A percentile compares a stretch with the other conserved stretches of the same genome.
phyloP scores from a whole-genome alignment of 1,139 yeast species.

The Keqinozyma sinolaborantium region DNA sequence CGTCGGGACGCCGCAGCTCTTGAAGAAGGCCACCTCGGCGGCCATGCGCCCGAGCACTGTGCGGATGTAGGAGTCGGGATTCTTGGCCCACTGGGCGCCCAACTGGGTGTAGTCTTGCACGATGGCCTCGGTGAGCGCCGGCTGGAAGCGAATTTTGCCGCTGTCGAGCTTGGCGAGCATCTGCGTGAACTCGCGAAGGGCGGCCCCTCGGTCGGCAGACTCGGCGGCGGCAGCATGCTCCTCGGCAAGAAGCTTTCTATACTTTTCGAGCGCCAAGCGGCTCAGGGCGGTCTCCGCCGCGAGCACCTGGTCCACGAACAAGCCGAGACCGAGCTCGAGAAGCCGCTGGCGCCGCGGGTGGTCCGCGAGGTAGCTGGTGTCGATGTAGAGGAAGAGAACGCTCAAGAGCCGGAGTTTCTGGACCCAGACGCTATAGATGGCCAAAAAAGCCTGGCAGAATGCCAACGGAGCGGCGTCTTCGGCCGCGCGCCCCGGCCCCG shows the following conservation, averaged over 20 bases:
- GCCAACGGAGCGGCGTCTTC: background rate
- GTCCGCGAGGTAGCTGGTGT: slow-evolving; percentile 28
- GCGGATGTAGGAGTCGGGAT: slow-evolving; percentile 17
- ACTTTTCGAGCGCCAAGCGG: slow-evolving; percentile 5
- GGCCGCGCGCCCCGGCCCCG: slow-evolving; percentile 2
- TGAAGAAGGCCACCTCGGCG: slow-evolving; percentile 16
- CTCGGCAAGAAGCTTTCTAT: slow-evolving; percentile 6
- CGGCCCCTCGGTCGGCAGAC: slow-evolving; percentile 3
- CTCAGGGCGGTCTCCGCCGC: slow-evolving; percentile 5
- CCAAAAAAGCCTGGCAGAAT: slow-evolving; percentile 13
- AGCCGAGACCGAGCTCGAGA: slow-evolving; percentile 19
- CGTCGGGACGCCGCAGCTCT: slow-evolving; percentile 20
- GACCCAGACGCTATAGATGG: slow-evolving; percentile 22
- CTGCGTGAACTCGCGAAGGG: slow-evolving; percentile 14
- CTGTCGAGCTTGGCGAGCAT: slow-evolving; percentile 20
- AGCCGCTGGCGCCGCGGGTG: slow-evolving; percentile 28
- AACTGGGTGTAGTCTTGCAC: slow-evolving; percentile 14
- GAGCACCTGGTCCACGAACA: slow-evolving; percentile 17
- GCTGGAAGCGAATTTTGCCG: slow-evolving; percentile 14
- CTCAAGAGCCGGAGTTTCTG: slow-evolving; percentile 19
- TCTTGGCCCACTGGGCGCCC: slow-evolving; percentile 16
- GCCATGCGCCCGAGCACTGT: slow-evolving; percentile 12
- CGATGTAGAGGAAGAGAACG: slow-evolving; percentile 33
- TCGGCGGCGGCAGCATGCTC: slow-evolving; percentile 7
- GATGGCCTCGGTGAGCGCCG: slow-evolving; percentile 14